Evolutionary conservation across 2,329 filamentous ascomycete species (phyloP).

Genomic region (Sclerotinia trifoliorum): DNA sequence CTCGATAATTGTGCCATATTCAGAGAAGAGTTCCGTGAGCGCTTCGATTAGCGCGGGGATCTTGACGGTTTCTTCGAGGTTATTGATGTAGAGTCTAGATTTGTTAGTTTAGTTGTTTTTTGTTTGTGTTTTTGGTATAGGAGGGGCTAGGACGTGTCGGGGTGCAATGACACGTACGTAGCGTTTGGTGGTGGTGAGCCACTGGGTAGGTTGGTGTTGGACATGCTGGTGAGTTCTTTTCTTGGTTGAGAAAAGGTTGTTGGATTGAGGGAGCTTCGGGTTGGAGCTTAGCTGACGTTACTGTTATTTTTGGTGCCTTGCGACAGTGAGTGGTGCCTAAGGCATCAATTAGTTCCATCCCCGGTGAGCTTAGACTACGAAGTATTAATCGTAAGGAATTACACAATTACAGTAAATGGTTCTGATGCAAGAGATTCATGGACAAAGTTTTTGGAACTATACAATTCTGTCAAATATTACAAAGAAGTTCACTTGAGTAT

Average conservation of each 20-base stretch:
- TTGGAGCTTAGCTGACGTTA: neutral
- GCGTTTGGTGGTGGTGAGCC: slow-evolving; percentile 48
- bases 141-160: slow-evolving; percentile 52
- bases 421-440: no score
- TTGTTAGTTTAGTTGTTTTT: neutral
- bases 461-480: neutral
- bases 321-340: neutral
- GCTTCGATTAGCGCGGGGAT: slow-evolving; percentile 71
- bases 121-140: slow-evolving; percentile 21
- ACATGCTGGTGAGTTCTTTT: slow-evolving; percentile 6
- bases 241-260: neutral
- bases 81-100: slow-evolving; percentile 67
- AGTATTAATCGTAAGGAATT: neutral
- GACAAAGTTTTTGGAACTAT: no score
- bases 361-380: neutral
- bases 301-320: slow-evolving; percentile 6
- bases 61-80: slow-evolving; percentile 91
- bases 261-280: neutral
- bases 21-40: slow-evolving; percentile 75
- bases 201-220: slow-evolving; percentile 7
- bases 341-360: neutral
- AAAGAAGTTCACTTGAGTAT: neutral
- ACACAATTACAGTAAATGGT: no score
- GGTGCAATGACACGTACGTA: slow-evolving; percentile 75
- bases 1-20: slow-evolving; percentile 83